Percentiles rank a stretch among this genome's conserved stretches.
phyloP scores from a whole-genome alignment of 1,284 basidiomycete species.

The Apiotrichum porosum region DNA sequence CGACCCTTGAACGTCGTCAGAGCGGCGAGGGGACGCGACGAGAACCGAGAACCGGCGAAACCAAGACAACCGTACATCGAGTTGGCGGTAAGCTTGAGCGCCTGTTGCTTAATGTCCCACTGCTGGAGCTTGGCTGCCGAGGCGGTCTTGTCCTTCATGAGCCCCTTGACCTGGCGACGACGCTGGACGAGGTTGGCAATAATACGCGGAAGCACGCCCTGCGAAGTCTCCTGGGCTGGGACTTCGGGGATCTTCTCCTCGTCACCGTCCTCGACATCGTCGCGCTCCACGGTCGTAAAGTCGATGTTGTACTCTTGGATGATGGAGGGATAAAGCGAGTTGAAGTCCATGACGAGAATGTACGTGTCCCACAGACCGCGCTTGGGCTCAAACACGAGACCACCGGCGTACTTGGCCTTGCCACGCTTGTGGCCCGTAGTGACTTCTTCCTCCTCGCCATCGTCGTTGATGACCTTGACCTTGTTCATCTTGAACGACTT shows the following conservation, averaged over 20 bases:
- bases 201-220: conserved; percentile 89
- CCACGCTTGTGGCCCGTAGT: conserved; percentile 60
- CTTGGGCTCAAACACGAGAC: conserved; percentile 96
- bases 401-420: conserved; percentile 97
- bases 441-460: conserved; percentile 59
- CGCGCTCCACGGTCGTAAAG: conserved; percentile 88
- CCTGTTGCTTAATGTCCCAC: conserved; percentile 96
- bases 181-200: conserved; percentile 91
- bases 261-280: conserved; percentile 56
- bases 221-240: conserved; percentile 64
- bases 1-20: conserved; percentile 97
- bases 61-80: conserved; percentile 99
- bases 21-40: conserved; percentile 91
- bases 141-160: conserved; percentile 88
- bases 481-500: conserved; percentile 68
- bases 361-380: conserved; percentile 94
- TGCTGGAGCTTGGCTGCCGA: conserved; percentile 74
- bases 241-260: conserved; percentile 87
- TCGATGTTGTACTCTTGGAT: conserved; percentile 99
- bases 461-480: conserved; percentile 37
- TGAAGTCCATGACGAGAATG: conserved; percentile 99
- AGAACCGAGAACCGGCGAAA: conserved; percentile 95
- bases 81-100: conserved; percentile 96
- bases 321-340: conserved; percentile 97
- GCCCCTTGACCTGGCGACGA: conserved; percentile 80